These are phyloP conservation scores for Blastobotrys proliferans DNA, from an alignment of 1,139 yeast species.

Conservation along the genomic window DNA sequence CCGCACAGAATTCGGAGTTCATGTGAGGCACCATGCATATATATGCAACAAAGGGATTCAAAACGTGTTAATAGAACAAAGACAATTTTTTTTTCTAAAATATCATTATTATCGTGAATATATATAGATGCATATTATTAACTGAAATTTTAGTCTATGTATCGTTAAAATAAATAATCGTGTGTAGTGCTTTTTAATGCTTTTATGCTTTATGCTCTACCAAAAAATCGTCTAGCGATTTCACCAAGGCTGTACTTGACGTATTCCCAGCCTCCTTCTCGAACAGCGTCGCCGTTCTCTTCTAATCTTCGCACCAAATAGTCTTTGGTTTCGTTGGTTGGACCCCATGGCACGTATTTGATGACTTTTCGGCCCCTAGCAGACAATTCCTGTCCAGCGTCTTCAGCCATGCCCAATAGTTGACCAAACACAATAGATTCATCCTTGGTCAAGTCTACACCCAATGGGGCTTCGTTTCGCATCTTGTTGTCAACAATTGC, in stretches of 20 bases:
- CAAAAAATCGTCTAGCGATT: constrained; percentile 17
- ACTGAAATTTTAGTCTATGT: too few species aligned
- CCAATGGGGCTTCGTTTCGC: constrained; percentile 27
- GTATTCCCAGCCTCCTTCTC: constrained; percentile 78
- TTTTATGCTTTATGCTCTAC: constrained; percentile 6
- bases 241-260: constrained; percentile 23
- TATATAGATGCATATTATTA: too few species aligned
- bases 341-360: constrained; percentile 98
- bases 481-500: constrained; percentile 62
- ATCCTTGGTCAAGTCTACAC: constrained; percentile 24
- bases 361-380: constrained; percentile 65
- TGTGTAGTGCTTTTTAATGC: too few species aligned
- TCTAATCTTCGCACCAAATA: constrained; percentile 86
- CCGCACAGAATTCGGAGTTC: too few species aligned
- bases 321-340: constrained; percentile 89
- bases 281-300: constrained; percentile 95
- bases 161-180: not conserved
- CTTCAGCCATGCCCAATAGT: constrained; percentile 94
- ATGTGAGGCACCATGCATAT: too few species aligned
- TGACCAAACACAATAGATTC: constrained; percentile 77
- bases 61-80: too few species aligned
- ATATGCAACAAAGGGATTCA: too few species aligned
- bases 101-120: too few species aligned
- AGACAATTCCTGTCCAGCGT: constrained; percentile 72
- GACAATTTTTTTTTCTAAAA: too few species aligned